phyloP scores from a whole-genome alignment of 164 flowering plant species.

The Saururus chinensis region DNA sequence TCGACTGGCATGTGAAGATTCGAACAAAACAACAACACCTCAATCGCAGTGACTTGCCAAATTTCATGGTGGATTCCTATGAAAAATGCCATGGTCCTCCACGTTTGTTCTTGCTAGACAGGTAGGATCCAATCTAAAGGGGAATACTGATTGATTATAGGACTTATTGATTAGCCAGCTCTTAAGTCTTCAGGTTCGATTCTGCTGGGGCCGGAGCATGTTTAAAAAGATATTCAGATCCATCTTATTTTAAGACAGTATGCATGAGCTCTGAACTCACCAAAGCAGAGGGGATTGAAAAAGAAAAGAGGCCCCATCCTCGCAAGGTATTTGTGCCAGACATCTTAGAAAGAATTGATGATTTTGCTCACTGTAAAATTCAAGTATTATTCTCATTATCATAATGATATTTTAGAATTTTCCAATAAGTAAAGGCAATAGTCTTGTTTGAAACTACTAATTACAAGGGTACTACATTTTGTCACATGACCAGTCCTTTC shows the following conservation, averaged over 20 bases:
- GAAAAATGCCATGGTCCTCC: conserved; percentile 90
- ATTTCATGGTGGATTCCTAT: conserved; percentile 74
- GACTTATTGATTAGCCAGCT: not conserved
- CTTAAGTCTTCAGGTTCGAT: conserved; percentile 10
- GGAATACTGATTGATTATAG: not conserved
- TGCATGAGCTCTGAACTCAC: conserved; percentile 6
- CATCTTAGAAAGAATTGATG: not conserved
- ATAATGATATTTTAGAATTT: no score
- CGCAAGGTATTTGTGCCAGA: conserved; percentile 36
- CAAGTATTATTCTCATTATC: no score
- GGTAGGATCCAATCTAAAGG: conserved; percentile 25
- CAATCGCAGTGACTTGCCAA: conserved; percentile 64
- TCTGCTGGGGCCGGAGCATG: conserved; percentile 14
- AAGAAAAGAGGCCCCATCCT: conserved; percentile 42
- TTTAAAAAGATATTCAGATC: conserved; percentile 15
- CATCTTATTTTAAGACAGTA: conserved; percentile 10
- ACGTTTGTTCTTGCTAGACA: conserved; percentile 76
- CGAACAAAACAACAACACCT: conserved; percentile 52
- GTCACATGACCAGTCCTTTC: no score
- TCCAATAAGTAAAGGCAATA: no score
- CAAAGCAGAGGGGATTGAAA: conserved; percentile 23
- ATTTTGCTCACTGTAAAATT: no score
- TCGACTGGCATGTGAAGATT: conserved; percentile 73
- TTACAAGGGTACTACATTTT: no score
- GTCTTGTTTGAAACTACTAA: no score